Evolutionary conservation across 441 rosid genomes (phyloP), one percentile per base, ranked within the genome.

Genomic region (Bocquillonia castaneifolia): DNA sequence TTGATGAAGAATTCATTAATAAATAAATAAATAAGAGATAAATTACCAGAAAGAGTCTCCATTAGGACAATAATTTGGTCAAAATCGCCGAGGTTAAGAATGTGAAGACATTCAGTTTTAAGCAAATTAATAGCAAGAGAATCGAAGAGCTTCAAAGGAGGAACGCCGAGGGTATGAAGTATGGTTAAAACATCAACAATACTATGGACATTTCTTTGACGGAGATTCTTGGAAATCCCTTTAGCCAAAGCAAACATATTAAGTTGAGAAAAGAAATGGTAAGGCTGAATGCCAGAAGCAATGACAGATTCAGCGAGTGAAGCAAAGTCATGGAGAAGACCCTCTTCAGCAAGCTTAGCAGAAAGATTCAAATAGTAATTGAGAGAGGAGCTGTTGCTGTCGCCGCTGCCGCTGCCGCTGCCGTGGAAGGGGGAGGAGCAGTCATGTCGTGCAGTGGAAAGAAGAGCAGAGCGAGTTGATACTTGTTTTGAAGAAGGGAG

Each of bases 41-140:
- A 5, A 10, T 73, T 73, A 93, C 99, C 95, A 2, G 86, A 84
- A 59, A 91, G 88, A 77, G 76, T 73, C 86, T 91, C 99, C 88
- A 87, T 74, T 59, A 88, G 77, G 32, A 79, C 83, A 70, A 89
- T 78, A 70, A 84, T 70, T 71, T 75, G 74, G 78, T 80, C 84
- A 39, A 86, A 84, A 67, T 80, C 82, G 57, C 84, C 78, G 57
- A 74, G 73, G 51, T 80, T 79, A 70, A 80, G 77, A 74, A 84
- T 77, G 67, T 86, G 81, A 32, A 76, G 74, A 75, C 89, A 89
- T 59, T 80, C 92, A 31, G 45, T 80, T 52, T 80, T 86, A 66
- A 91, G 77, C 71, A 80, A 63, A 36, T 78, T 74, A 78, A 86
- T 44, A 37, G 77, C 77, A 22, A 45, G 72, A 15, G 77, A 80